These are phyloP conservation scores for Pythium phragmiticola DNA, from an alignment of 352 stramenopile species.

Conservation along the genomic window DNA sequence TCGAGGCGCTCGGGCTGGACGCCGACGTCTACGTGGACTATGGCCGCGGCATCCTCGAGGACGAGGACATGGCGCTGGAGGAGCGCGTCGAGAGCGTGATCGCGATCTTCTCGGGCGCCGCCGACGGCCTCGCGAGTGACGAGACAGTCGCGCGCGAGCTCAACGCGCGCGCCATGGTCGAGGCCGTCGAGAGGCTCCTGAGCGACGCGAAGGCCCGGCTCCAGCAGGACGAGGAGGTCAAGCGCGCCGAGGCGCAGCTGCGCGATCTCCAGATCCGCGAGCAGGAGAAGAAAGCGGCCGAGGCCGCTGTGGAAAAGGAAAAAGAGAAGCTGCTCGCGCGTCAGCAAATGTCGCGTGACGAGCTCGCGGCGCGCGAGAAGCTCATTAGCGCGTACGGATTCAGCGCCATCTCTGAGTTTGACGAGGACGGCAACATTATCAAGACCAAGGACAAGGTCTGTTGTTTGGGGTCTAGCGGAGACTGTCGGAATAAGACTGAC, in stretches of 20 bases:
- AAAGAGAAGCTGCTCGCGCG: slow-evolving; percentile 60
- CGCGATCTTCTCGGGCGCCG: slow-evolving; percentile 57
- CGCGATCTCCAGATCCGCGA: slow-evolving; percentile 59
- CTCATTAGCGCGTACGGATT: slow-evolving; percentile 82
- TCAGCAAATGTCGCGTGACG: slow-evolving; percentile 77
- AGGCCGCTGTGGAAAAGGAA: slow-evolving; percentile 52
- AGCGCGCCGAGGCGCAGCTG: slow-evolving; percentile 44
- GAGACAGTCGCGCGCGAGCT: slow-evolving; percentile 39
- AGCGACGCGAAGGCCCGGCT: slow-evolving; percentile 34
- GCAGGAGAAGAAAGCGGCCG: slow-evolving; percentile 55
- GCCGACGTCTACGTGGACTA: slow-evolving; percentile 83
- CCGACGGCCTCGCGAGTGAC: slow-evolving; percentile 47
- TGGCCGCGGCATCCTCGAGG: slow-evolving; percentile 56
- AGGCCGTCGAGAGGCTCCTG: slow-evolving; percentile 49
- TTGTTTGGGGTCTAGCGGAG: too few species aligned
- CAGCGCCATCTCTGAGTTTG: slow-evolving; percentile 75
- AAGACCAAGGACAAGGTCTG: slow-evolving; percentile 66
- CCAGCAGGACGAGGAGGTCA: slow-evolving; percentile 37
- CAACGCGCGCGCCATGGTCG: slow-evolving; percentile 43
- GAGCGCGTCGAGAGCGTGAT: slow-evolving; percentile 69
- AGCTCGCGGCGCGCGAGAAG: slow-evolving; percentile 69
- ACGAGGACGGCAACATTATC: slow-evolving; percentile 83
- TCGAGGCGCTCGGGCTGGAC: slow-evolving; percentile 53
- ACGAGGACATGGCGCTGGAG: slow-evolving; percentile 68
- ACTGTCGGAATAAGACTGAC: not conserved